Conservation (phyloP, 805 yeast genomes). For the Millerozyma acaciae region DNA sequence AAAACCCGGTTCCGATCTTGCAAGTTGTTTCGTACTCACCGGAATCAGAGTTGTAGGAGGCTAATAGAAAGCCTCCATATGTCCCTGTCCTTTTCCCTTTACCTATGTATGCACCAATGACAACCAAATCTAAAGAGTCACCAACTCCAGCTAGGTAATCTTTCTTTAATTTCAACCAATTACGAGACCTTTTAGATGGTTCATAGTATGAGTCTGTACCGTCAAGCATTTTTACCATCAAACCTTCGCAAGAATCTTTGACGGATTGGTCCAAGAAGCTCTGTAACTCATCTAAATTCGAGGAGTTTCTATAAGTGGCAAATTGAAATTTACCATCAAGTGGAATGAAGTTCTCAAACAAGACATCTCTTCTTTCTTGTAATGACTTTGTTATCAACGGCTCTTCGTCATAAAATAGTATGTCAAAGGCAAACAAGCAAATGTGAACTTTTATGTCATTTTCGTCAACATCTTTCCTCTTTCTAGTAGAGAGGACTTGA, state of each 20-base stretch:
- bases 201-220: constrained; percentile 82
- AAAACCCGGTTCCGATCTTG: constrained; percentile 95
- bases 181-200: constrained; percentile 90
- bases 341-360: constrained; percentile 53
- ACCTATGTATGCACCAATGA: constrained; percentile 91
- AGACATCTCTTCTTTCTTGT: constrained; percentile 60
- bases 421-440: constrained; percentile 89
- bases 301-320: constrained; percentile 72
- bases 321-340: constrained; percentile 76
- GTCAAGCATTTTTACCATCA: constrained; percentile 88
- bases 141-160: constrained; percentile 95
- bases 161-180: constrained; percentile 93
- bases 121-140: constrained; percentile 90
- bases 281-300: constrained; percentile 73
- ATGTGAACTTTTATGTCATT: constrained; percentile 87
- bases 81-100: constrained; percentile 92
- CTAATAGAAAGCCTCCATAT: constrained; percentile 91
- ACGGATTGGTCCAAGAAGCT: constrained; percentile 83
- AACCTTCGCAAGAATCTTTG: constrained; percentile 87
- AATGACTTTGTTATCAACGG: constrained; percentile 65
- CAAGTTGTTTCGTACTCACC: constrained; percentile 95
- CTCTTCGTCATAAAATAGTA: constrained; percentile 69
- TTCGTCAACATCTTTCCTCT: constrained; percentile 86
- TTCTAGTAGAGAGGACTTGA: constrained; percentile 88
- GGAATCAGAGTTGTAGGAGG: constrained; percentile 83